Evolutionary conservation across 2,329 filamentous ascomycete genomes (phyloP).

Genomic region (Penicillium sp.): DNA sequence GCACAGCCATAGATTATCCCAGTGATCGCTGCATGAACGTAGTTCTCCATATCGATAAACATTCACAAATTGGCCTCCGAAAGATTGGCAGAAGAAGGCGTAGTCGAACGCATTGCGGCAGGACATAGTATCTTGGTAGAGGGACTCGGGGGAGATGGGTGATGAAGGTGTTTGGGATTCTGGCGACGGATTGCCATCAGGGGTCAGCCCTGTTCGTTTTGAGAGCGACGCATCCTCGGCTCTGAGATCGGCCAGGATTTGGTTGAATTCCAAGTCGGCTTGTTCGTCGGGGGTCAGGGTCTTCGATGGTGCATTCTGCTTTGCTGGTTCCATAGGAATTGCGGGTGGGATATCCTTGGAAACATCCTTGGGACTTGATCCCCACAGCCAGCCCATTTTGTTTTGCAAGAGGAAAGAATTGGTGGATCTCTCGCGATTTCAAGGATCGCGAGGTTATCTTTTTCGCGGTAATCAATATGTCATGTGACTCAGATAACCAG

Average conservation of each 20-base stretch:
- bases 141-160: slow-evolving; percentile 60
- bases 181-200: slow-evolving; percentile 4
- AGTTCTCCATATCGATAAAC: slow-evolving; percentile 83
- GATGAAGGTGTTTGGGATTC: slow-evolving; percentile 21
- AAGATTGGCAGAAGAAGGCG: slow-evolving; percentile 89
- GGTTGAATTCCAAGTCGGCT: slow-evolving; percentile 56
- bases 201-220: slow-evolving; percentile 1
- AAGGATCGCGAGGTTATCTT: slow-evolving; percentile 9
- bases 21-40: slow-evolving; percentile 76
- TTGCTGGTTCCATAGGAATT: slow-evolving; percentile 15
- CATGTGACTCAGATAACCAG: slow-evolving; percentile 6
- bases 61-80: slow-evolving; percentile 87
- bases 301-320: slow-evolving; percentile 26
- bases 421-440: not conserved
- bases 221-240: slow-evolving; percentile 24
- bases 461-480: slow-evolving; percentile 3
- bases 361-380: slow-evolving; percentile 26
- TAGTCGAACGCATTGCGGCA: slow-evolving; percentile 88
- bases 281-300: slow-evolving; percentile 47
- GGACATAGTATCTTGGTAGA: slow-evolving; percentile 80
- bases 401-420: slow-evolving; percentile 3
- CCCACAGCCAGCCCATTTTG: slow-evolving; percentile 52
- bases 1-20: slow-evolving; percentile 97
- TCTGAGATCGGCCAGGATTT: slow-evolving; percentile 52
- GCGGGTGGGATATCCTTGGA: slow-evolving; percentile 24